Evolutionary conservation across 2,329 filamentous ascomycete genomes (phyloP), one percentile per base, ranked within the genome.

Genomic region (Ceratocystis cubensis): DNA sequence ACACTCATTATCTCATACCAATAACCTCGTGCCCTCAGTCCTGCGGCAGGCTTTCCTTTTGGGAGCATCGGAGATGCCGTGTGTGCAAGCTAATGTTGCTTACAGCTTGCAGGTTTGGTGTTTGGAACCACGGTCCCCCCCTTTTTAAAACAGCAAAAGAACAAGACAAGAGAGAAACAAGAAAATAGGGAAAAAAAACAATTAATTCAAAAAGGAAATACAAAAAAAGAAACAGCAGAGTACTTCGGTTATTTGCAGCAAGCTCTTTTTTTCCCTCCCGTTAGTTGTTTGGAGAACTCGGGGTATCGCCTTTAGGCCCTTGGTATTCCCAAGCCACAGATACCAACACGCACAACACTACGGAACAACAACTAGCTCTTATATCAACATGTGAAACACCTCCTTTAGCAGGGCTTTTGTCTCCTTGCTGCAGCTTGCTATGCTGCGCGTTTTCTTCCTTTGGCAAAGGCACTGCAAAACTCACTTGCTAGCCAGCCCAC

Each of bases 11-110:
- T 37, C 33, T 10, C 33, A 37, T 37, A 37, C 33, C 33, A 10
- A 37, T 13, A 37, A 37, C 33, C 33, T 37, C 33, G 3, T 3
- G 44, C 17, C 25, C 53, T 44, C 25, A 41, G 25, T 28, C 10
- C 15, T 57, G 53, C 53, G 53, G 53, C 53, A 30, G 53, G 22
- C 22, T 15, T 57, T 57, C 30, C 22, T 15, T 57, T 57, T 57
- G n/a, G 53, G 53, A 22, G 53, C 33, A 22, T 46, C 61, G 61
- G 61, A 63, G 61, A 63, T 63, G 61, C 61, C 61, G 61, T 63
- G 37, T 63, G 37, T 63, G 61, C 61, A 46, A 63, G 45, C 45
- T 41, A 46, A 10, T 8, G 37, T 63, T 25, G 53, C 25, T 33
- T 57, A 28, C 25, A 57, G 53, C 30, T 57, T 57, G 25, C 22